Percentiles rank a stretch among this genome's conserved stretches.
These are phyloP conservation scores for Trichomonas gallinae DNA, from an alignment of 208 protist species.

Conservation along the genomic window DNA sequence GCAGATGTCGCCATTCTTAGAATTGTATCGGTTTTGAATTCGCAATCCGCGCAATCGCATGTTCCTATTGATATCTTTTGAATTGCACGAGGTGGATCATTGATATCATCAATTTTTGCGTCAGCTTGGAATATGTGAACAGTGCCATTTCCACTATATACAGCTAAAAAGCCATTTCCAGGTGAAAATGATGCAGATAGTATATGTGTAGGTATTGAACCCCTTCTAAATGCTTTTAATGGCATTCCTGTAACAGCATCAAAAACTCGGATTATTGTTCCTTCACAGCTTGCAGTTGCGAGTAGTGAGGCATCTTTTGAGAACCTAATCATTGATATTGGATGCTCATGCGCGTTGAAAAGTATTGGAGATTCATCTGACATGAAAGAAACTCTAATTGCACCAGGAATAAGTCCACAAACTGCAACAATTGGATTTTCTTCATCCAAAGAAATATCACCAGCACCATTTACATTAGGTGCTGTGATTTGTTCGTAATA, in stretches of 20 bases:
- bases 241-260: not conserved
- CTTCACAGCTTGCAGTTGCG: not conserved
- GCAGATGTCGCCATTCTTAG: not conserved
- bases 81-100: not conserved
- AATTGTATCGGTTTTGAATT: not conserved
- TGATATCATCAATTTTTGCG: not conserved
- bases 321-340: not conserved
- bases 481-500: not conserved
- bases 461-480: not conserved
- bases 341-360: not conserved
- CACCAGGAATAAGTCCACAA: not conserved
- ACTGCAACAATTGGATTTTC: not conserved
- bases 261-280: not conserved
- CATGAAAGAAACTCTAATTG: not conserved
- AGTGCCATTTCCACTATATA: not conserved
- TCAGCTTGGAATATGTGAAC: not conserved
- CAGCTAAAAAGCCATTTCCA: not conserved
- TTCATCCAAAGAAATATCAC: not conserved
- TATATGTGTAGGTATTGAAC: not conserved
- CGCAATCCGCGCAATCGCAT: not conserved
- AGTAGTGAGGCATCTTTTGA: not conserved
- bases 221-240: not conserved
- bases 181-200: not conserved
- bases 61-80: not conserved
- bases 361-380: not conserved